These are phyloP conservation scores for Parathielavia hyrcaniae DNA, from an alignment of 495 filamentous ascomycete species.

Conservation along the genomic window DNA sequence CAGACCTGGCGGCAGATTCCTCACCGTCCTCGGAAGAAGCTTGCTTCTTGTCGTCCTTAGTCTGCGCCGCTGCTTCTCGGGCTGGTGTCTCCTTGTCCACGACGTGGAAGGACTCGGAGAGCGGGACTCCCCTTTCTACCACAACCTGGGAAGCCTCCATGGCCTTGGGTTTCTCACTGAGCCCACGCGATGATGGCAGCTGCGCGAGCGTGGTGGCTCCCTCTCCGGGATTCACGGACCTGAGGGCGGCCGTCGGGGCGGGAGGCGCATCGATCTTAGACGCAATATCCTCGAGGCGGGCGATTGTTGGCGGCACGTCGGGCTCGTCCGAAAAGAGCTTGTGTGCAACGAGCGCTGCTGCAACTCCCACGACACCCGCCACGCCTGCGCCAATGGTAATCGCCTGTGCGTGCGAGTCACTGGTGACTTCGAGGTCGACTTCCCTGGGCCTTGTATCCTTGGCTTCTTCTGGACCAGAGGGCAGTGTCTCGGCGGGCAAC, in stretches of 20 bases:
- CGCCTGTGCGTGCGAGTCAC: slow-evolving; percentile 18
- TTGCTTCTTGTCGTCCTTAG: slow-evolving; percentile 21
- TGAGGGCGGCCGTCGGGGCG: not conserved
- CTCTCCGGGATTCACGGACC: slow-evolving; percentile 14
- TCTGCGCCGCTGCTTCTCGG: slow-evolving; percentile 29
- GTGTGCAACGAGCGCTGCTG: slow-evolving; percentile 22
- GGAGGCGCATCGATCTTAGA: slow-evolving; percentile 17
- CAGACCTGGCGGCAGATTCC: slow-evolving; percentile 28
- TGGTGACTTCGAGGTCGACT: not conserved
- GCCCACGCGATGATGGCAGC: not conserved
- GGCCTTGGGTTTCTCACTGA: slow-evolving; percentile 13
- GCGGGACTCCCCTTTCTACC: slow-evolving; percentile 25
- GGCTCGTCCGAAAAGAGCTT: slow-evolving; percentile 16
- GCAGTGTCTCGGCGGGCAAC: slow-evolving; percentile 16
- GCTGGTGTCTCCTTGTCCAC: slow-evolving; percentile 30
- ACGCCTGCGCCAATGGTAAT: slow-evolving; percentile 27
- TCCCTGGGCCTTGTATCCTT: slow-evolving; percentile 2
- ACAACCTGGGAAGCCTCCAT: slow-evolving; percentile 31
- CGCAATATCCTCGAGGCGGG: slow-evolving; percentile 23
- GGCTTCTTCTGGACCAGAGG: not conserved
- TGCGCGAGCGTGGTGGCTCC: not conserved
- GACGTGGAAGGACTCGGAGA: slow-evolving; percentile 37
- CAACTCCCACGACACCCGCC: slow-evolving; percentile 21
- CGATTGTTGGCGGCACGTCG: slow-evolving; percentile 15
- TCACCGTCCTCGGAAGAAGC: slow-evolving; percentile 34